Percentiles rank a stretch among this genome's conserved stretches.
Conservation (phyloP, 805 yeast genomes). For the Candida quercuum region DNA sequence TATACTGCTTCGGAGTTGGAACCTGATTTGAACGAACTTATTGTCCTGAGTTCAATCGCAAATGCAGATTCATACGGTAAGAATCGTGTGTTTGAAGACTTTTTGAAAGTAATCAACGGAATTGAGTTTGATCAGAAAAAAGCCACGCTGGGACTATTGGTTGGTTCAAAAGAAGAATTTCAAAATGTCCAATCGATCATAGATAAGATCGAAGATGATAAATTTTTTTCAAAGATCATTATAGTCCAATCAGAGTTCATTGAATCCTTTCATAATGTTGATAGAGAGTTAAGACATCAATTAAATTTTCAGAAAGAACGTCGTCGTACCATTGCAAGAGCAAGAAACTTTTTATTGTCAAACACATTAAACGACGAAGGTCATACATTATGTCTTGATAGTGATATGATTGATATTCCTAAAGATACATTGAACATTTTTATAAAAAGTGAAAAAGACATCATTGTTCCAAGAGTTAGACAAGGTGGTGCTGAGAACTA, state of each 20-base stretch:
- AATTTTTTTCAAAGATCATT: constrained; percentile 11
- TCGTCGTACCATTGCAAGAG: constrained; percentile 23
- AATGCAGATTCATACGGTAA: constrained; percentile 31
- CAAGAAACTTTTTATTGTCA: constrained; percentile 25
- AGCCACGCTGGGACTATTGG: constrained; percentile 18
- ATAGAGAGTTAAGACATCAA: constrained; percentile 16
- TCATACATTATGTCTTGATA: constrained; percentile 26
- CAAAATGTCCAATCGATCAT: constrained; percentile 2
- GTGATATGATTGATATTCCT: constrained; percentile 25
- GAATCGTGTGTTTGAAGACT: constrained; percentile 27
- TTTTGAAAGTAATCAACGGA: constrained; percentile 25
- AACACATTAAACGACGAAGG: constrained; percentile 22
- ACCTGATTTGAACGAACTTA: constrained; percentile 7
- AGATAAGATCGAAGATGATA: constrained; percentile 6
- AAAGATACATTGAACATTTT: constrained; percentile 22
- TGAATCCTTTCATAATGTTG: constrained; percentile 10
- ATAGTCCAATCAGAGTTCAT: constrained; percentile 19
- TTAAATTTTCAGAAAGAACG: constrained; percentile 20
- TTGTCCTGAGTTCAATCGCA: constrained; percentile 20
- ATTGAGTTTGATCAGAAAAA: constrained; percentile 22
- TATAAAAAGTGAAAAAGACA: constrained; percentile 22
- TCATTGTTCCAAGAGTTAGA: constrained; percentile 26
- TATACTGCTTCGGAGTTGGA: constrained; percentile 5
- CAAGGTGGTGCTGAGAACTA: constrained; percentile 25
- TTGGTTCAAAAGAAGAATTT: constrained; percentile 12